phyloP scores from a whole-genome alignment of 768 basidiomycete species.

The Crassisporium funariophilum region DNA sequence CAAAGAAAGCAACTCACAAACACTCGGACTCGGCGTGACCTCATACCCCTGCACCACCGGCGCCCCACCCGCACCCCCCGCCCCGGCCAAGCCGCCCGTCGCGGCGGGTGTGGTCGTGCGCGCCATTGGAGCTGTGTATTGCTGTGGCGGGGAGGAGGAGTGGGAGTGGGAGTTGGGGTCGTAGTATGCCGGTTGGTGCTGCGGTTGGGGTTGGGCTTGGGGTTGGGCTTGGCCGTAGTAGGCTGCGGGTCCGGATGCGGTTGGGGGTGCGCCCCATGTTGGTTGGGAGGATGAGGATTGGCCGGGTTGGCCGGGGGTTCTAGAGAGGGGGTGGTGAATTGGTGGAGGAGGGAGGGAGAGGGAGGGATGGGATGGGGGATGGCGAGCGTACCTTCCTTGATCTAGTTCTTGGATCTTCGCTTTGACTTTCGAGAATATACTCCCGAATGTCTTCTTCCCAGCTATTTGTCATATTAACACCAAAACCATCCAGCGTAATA shows the following conservation, averaged over 20 bases:
- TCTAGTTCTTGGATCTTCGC: constrained; percentile 86
- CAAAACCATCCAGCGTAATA: constrained; percentile 1
- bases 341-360: constrained; percentile 1
- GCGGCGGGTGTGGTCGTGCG: not conserved
- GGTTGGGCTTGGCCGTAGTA: not conserved
- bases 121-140: not conserved
- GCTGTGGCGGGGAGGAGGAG: constrained; percentile 2
- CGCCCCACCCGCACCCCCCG: no score
- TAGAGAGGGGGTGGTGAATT: not conserved
- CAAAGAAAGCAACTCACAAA: not conserved
- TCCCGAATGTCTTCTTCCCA: constrained; percentile 79
- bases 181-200: constrained; percentile 19
- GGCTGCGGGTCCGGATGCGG: not conserved
- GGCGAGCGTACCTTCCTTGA: constrained; percentile 41
- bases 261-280: not conserved
- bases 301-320: not conserved
- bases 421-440: constrained; percentile 73
- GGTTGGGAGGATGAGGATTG: not conserved
- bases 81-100: not conserved
- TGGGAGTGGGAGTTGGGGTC: constrained; percentile 15
- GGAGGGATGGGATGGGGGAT: no score
- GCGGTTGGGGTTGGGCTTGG: constrained; percentile 8
- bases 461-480: constrained; percentile 35
- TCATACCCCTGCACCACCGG: constrained; percentile 23
- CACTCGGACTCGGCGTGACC: constrained; percentile 2